Conservation (phyloP, 2,329 filamentous ascomycete genomes). For the Colletotrichum incanum region DNA sequence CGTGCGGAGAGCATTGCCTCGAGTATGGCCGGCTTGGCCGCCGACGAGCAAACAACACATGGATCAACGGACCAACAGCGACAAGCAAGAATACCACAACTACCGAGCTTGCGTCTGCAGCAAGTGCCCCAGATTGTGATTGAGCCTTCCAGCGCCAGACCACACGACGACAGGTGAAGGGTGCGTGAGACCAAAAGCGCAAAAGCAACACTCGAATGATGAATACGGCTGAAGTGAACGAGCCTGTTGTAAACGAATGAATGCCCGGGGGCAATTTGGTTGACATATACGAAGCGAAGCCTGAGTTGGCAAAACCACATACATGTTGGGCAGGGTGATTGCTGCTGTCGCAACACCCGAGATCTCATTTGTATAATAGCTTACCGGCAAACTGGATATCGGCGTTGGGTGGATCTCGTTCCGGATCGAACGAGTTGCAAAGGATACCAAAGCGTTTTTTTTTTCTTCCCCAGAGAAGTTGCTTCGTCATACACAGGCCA, state of each 20-base stretch:
- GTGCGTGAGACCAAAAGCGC: not conserved
- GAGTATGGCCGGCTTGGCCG: conserved; percentile 45
- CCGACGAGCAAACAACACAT: conserved; percentile 39
- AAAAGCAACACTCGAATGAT: conserved; percentile 6
- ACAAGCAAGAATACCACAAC: conserved; percentile 59
- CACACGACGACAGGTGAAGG: conserved; percentile 40
- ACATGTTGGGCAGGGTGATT: conserved; percentile 19
- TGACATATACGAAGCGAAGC: conserved; percentile 26
- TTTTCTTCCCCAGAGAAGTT: conserved; percentile 28
- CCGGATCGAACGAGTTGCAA: conserved; percentile 29
- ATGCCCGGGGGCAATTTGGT: conserved; percentile 22
- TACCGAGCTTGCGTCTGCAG: conserved; percentile 68
- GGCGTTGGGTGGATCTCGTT: conserved; percentile 37
- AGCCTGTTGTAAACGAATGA: conserved; percentile 17
- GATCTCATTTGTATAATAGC: conserved; percentile 37
- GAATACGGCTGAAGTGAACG: conserved; percentile 34
- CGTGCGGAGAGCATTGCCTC: conserved; percentile 37
- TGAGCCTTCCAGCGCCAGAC: conserved; percentile 62
- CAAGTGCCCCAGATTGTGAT: conserved; percentile 72
- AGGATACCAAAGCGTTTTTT: conserved; percentile 42
- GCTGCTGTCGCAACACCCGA: not conserved
- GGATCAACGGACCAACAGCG: conserved; percentile 45
- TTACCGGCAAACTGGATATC: conserved; percentile 28
- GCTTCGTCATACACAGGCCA: not conserved
- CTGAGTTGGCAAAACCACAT: conserved; percentile 19